These are phyloP conservation scores for Diplodia corticola DNA, from an alignment of 2,329 filamentous ascomycete genomes.

Conservation along the genomic window DNA sequence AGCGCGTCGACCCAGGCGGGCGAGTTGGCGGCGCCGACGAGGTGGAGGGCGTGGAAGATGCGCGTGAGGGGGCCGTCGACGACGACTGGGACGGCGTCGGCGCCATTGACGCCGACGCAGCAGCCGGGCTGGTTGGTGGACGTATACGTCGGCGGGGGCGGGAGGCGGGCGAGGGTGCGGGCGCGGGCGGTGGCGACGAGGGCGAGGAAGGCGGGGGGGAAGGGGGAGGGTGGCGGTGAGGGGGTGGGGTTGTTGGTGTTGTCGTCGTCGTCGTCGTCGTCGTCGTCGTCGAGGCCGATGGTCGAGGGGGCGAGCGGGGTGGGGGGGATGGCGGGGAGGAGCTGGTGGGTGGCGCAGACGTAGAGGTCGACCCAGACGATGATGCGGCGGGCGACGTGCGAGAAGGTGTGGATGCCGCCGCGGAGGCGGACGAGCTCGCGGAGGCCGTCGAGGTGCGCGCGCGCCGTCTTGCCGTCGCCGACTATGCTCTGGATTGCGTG, in stretches of 20 bases:
- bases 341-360: not conserved
- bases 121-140: too few relatives aligned
- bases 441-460: not conserved
- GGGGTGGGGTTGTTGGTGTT: too few relatives aligned
- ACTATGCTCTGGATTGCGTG: not conserved
- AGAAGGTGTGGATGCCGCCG: not conserved
- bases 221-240: too few relatives aligned
- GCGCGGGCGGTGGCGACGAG: not conserved
- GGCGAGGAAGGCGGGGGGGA: not conserved
- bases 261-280: not conserved
- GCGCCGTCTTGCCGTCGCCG: too few relatives aligned
- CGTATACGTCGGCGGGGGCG: not conserved
- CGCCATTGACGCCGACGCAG: too few relatives aligned
- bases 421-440: not conserved
- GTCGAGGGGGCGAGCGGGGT: not conserved
- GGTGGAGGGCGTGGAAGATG: not conserved
- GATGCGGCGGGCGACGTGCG: not conserved
- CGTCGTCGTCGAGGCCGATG: too few relatives aligned
- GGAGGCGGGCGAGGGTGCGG: not conserved
- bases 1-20: not conserved
- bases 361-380: not conserved
- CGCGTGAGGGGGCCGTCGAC: not conserved
- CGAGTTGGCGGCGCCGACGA: not conserved
- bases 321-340: not conserved
- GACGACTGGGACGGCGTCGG: too few relatives aligned